Evolutionary conservation across 129 eudicot species (phyloP).

Genomic region (Mikania micrantha): DNA sequence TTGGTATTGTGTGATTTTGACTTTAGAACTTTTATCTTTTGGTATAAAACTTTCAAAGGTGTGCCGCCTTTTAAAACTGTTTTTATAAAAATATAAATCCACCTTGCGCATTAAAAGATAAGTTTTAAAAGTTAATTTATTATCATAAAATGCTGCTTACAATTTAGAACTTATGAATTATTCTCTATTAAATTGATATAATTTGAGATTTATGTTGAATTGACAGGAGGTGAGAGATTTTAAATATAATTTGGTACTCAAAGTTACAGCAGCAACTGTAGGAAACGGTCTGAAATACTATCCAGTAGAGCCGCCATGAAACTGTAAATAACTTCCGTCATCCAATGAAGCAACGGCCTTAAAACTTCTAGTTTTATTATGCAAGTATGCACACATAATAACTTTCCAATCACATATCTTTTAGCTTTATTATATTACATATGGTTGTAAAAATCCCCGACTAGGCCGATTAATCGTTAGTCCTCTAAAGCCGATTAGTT

Average conservation of each 20-base stretch:
- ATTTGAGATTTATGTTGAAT: neutral
- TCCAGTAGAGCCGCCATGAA: neutral
- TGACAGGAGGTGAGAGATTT: too few relatives aligned
- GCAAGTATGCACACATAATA: slow-evolving; percentile 1
- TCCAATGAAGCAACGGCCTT: slow-evolving; percentile 9
- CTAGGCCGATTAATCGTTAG: too few relatives aligned
- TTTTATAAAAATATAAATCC: neutral
- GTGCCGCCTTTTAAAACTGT: too few relatives aligned
- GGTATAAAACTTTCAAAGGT: too few relatives aligned
- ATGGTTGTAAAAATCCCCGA: too few relatives aligned
- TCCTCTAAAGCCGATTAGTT: too few relatives aligned
- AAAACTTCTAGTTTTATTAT: neutral
- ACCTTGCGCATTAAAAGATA: neutral
- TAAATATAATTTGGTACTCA: neutral
- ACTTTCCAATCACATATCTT: neutral
- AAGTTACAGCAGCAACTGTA: neutral
- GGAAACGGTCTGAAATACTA: neutral
- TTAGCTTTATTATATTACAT: neutral
- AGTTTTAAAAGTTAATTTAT: neutral
- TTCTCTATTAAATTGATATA: neutral
- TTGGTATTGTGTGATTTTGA: neutral
- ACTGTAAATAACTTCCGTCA: slow-evolving; percentile 14
- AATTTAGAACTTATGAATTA: neutral
- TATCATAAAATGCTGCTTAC: neutral
- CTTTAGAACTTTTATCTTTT: too few relatives aligned